These are phyloP conservation scores for Pichia sp. DNA, from an alignment of 1,139 yeast genomes.

Conservation along the genomic window DNA sequence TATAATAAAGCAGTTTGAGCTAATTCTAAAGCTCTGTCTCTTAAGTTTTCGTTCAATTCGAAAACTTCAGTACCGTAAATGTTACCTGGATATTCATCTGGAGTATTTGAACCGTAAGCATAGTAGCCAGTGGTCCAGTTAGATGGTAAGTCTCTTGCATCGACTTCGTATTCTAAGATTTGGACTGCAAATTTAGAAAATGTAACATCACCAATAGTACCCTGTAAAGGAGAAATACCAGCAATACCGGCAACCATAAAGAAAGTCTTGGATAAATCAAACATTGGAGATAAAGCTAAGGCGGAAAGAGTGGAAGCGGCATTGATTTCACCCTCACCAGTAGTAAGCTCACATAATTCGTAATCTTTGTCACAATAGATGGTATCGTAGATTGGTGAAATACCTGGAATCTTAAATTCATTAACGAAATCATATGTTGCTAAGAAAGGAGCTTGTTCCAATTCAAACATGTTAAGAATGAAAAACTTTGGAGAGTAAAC, in stretches of 20 bases:
- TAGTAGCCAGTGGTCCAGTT: slow-evolving; percentile 58
- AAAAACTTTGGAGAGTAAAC: slow-evolving; percentile 44
- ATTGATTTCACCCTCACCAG: slow-evolving; percentile 65
- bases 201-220: slow-evolving; percentile 47
- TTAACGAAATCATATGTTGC: slow-evolving; percentile 37
- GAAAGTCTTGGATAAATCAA: slow-evolving; percentile 52
- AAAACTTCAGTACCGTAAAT: slow-evolving; percentile 62
- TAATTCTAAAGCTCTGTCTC: slow-evolving; percentile 49
- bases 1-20: slow-evolving; percentile 38
- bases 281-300: slow-evolving; percentile 42
- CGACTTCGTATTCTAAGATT: slow-evolving; percentile 53
- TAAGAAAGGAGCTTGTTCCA: slow-evolving; percentile 51
- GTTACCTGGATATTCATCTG: slow-evolving; percentile 43
- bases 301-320: slow-evolving; percentile 58
- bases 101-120: slow-evolving; percentile 44
- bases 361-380: slow-evolving; percentile 48
- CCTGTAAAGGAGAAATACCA: slow-evolving; percentile 48
- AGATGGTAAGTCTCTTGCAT: slow-evolving; percentile 37
- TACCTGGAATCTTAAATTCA: slow-evolving; percentile 53
- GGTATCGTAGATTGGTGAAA: slow-evolving; percentile 52
- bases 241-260: slow-evolving; percentile 62
- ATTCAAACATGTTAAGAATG: slow-evolving; percentile 47
- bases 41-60: slow-evolving; percentile 49
- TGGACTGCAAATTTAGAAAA: slow-evolving; percentile 58
- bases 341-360: slow-evolving; percentile 51